Conservation (phyloP, 2,329 filamentous ascomycete species). For the Laburnicola sp. region DNA sequence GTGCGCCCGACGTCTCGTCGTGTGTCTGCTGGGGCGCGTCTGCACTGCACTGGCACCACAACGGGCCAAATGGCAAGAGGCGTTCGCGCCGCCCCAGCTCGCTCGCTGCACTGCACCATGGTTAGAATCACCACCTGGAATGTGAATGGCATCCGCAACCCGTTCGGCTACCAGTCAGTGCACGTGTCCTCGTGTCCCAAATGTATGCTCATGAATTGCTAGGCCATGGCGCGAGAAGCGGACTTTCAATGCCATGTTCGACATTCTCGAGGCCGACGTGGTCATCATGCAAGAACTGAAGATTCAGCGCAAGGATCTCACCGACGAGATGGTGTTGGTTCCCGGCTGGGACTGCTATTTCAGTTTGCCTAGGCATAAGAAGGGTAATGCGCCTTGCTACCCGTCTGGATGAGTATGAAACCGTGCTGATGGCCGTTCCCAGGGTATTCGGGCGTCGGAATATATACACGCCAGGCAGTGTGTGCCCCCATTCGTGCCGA, state of each 20-base stretch:
- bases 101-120: constrained; percentile 54
- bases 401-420: not conserved
- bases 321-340: constrained; percentile 93
- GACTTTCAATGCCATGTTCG: constrained; percentile 76
- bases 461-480: constrained; percentile 86
- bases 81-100: not conserved
- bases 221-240: constrained; percentile 53
- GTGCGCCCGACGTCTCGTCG: not conserved
- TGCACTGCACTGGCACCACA: not conserved
- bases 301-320: constrained; percentile 88
- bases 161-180: constrained; percentile 52
- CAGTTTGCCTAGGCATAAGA: constrained; percentile 89
- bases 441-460: constrained; percentile 95
- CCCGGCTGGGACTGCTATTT: constrained; percentile 97
- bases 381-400: constrained; percentile 61
- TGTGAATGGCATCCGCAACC: constrained; percentile 59
- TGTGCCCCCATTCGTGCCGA: constrained; percentile 89
- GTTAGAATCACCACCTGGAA: constrained; percentile 72
- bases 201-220: too few relatives aligned
- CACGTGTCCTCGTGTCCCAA: too few relatives aligned
- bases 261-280: constrained; percentile 88
- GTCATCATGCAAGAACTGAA: constrained; percentile 95
- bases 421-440: constrained; percentile 8
- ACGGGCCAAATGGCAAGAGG: not conserved
- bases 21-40: not conserved